phyloP scores from a whole-genome alignment of 208 protist genomes.

The Leishmania lainsoni region DNA sequence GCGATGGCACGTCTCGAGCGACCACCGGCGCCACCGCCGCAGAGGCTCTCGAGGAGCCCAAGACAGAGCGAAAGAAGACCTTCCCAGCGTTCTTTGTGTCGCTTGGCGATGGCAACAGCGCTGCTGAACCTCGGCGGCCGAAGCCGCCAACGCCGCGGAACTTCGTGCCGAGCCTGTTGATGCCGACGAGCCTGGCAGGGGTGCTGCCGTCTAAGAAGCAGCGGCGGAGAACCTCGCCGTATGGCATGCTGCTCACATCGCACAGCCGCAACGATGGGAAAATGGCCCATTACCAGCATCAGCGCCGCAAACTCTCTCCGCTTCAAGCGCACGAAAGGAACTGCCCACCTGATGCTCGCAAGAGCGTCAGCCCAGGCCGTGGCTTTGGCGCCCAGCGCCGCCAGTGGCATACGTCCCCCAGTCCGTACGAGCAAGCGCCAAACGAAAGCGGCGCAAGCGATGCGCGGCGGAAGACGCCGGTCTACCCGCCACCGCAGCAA shows the following conservation, averaged over 20 bases:
- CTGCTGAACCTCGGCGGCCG: constrained; percentile 51
- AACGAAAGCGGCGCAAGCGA: not conserved
- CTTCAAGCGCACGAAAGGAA: constrained; percentile 1
- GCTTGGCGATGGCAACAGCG: constrained; percentile 25
- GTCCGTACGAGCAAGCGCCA: constrained; percentile 10
- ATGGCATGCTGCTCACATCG: constrained; percentile 1
- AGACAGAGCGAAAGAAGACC: constrained; percentile 63
- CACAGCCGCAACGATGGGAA: not conserved
- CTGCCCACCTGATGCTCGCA: not conserved
- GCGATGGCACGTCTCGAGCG: no score
- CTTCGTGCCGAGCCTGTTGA: constrained; percentile 48
- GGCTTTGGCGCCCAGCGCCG: not conserved
- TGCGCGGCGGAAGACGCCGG: not conserved
- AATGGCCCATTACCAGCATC: not conserved
- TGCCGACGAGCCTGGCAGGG: not conserved
- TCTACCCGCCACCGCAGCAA: not conserved
- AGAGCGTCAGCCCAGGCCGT: not conserved
- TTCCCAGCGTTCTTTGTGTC: constrained; percentile 74
- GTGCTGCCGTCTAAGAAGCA: constrained; percentile 2
- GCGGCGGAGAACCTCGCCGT: not conserved
- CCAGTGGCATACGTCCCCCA: constrained; percentile 5
- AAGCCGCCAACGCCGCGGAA: constrained; percentile 82
- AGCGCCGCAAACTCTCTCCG: not conserved
- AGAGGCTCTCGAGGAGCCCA: constrained; percentile 43
- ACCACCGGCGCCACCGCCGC: not conserved